Evolutionary conservation across 345 rosid species (phyloP).

Genomic region (Toxicodendron radicans): DNA sequence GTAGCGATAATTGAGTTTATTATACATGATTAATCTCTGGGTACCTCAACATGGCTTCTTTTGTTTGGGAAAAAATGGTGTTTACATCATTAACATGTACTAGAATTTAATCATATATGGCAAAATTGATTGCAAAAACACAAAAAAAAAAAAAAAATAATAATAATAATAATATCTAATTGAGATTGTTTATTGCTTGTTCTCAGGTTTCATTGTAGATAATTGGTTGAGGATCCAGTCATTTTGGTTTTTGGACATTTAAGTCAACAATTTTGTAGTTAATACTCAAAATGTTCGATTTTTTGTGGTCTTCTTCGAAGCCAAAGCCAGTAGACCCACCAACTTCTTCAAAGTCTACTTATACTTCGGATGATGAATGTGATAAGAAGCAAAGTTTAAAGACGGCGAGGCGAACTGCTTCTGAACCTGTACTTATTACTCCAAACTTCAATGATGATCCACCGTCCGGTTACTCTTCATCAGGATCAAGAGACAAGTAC

Average conservation of each 20-base stretch:
- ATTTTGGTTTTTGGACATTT: constrained; percentile 6
- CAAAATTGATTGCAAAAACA: neutral
- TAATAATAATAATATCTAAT: neutral
- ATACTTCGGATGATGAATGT: constrained; percentile 46
- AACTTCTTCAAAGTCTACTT: constrained; percentile 21
- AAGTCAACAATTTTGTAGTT: neutral
- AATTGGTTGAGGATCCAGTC: neutral
- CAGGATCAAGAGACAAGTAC: constrained; percentile 41
- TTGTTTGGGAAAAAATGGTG: neutral
- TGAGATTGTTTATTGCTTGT: neutral
- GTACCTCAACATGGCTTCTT: neutral
- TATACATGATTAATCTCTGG: too few relatives aligned
- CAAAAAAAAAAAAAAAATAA: too few relatives aligned
- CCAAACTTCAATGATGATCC: constrained; percentile 30
- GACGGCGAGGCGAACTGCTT: constrained; percentile 55
- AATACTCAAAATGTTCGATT: constrained; percentile 57
- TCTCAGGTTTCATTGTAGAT: constrained; percentile 10
- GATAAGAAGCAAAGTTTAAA: constrained; percentile 37
- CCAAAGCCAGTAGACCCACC: constrained; percentile 18
- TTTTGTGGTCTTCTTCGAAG: constrained; percentile 32
- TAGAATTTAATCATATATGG: neutral
- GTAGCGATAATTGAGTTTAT: too few relatives aligned
- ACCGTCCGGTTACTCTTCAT: constrained; percentile 28
- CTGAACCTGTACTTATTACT: constrained; percentile 57
- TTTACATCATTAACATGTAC: neutral